These are phyloP conservation scores for Waltiozyma sp. DNA, from an alignment of 1,139 yeast species.

Conservation along the genomic window DNA sequence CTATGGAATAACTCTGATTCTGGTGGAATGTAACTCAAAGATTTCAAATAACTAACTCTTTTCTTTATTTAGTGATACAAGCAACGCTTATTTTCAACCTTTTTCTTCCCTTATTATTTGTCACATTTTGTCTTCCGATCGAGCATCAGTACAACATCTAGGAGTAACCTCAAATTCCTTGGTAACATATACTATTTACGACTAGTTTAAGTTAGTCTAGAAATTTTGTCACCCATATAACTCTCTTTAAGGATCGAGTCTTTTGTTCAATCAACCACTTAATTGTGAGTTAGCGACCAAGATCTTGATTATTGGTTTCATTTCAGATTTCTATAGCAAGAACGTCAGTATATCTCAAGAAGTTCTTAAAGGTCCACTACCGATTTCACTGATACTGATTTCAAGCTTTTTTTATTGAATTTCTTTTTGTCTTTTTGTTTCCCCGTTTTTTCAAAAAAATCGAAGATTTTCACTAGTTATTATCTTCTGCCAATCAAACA, in stretches of 20 bases:
- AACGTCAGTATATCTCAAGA: neutral
- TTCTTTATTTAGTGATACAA: neutral
- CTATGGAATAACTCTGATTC: neutral
- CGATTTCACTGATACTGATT: neutral
- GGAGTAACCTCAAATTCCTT: neutral
- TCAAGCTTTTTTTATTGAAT: neutral
- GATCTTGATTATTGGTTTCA: too few relatives aligned
- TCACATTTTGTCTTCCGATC: neutral
- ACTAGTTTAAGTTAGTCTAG: neutral
- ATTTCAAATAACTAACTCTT: neutral
- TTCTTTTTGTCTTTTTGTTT: neutral
- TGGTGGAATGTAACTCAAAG: neutral
- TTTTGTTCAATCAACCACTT: neutral
- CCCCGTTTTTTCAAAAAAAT: neutral
- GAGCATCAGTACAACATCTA: neutral
- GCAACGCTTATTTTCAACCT: neutral
- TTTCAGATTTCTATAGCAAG: too few relatives aligned
- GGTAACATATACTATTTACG: neutral
- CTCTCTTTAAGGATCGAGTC: neutral
- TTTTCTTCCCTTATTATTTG: constrained; percentile 1
- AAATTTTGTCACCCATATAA: neutral
- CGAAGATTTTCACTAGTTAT: constrained; percentile 16
- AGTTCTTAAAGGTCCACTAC: neutral
- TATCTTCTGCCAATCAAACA: constrained; percentile 2
- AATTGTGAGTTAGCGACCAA: neutral